Evolutionary conservation across 2,329 filamentous ascomycete species (phyloP), one percentile per base, ranked within the genome.

Genomic region (Sporothrix mexicana): DNA sequence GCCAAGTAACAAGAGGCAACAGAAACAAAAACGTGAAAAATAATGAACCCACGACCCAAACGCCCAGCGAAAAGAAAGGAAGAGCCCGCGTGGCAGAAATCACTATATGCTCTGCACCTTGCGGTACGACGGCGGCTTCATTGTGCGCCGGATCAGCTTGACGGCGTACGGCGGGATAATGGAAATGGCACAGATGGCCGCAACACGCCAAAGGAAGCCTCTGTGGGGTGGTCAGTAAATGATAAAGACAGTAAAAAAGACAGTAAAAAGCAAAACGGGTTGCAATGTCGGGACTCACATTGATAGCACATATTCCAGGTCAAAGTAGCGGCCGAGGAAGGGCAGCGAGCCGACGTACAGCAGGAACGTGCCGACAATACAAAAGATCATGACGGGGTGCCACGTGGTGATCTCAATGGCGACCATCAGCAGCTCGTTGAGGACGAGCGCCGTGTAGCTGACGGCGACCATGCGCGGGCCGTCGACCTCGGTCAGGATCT

Each of bases 341-440:
- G 96, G 96, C 23, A 98, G 85, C 53, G 90, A 94, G 2, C 90
- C 93, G 36, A 95, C 85, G 78, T 93, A 99, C n/a, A 95, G 80
- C 41, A 92, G 80, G 61, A 93, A 91, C 0, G 96, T 99, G 15
- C 93, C 95, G 6, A 97, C 79, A 74, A 98, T 92, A 76, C 88
- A 91, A 69, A 93, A 84, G 71, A 97, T 91, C 95, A 98, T 98
- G 75, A 95, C 86, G 53, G 92, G 92, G 81, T 98, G 96, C 96
- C 96, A 99, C 0, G 96, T 99, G 3, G 94, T 97, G 77, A 99
- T 93, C 80, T 97, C 93, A 73, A 97, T 93, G 3, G 95, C 95
- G 2, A 98, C 96, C 97, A 99, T 99, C 77, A 97, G 88, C 74
- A 99, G 88, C 80, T 99, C 96, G 81, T 98, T 99, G 74, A 98